These are phyloP conservation scores for Globisporangium cederbergense DNA, from an alignment of 352 stramenopile species.

Conservation along the genomic window DNA sequence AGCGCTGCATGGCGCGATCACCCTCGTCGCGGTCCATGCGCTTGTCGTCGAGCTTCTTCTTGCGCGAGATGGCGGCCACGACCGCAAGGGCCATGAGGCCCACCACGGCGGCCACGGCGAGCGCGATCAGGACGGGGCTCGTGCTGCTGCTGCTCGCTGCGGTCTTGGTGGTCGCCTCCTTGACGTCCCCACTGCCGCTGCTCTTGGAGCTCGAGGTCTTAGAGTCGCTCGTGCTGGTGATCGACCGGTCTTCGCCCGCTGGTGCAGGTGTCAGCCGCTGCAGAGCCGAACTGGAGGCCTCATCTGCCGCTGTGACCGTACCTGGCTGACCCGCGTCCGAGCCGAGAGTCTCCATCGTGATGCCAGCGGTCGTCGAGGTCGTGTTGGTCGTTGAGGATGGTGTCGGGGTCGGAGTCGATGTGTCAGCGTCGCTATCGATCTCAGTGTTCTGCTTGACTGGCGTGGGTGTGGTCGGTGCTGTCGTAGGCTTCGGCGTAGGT, in stretches of 20 bases:
- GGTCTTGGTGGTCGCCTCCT: conserved; percentile 14
- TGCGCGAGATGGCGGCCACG: conserved; percentile 15
- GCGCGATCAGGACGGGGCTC: conserved; percentile 20
- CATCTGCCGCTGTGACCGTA: conserved; percentile 9
- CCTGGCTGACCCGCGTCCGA: conserved; percentile 3
- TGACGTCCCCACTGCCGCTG: not conserved
- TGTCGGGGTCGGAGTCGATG: not conserved
- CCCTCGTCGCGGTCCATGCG: conserved; percentile 12
- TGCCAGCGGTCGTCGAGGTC: not conserved
- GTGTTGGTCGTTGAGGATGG: not conserved
- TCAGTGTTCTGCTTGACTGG: conserved; percentile 1
- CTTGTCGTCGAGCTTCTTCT: conserved; percentile 27
- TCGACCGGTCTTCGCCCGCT: not conserved
- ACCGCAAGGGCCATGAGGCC: conserved; percentile 15
- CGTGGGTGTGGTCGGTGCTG: conserved; percentile 3
- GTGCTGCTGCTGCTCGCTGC: conserved; percentile 2
- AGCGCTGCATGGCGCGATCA: conserved; percentile 11
- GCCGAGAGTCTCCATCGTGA: conserved; percentile 8
- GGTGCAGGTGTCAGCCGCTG: conserved; percentile 5
- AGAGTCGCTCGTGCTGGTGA: not conserved
- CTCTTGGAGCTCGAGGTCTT: not conserved
- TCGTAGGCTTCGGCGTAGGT: conserved; percentile 15
- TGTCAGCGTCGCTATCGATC: conserved; percentile 4
- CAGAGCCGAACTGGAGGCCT: conserved; percentile 2
- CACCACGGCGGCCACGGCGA: conserved; percentile 11